phyloP scores from a whole-genome alignment of 306 rosid species.

The Pterocarpus santalinus region DNA sequence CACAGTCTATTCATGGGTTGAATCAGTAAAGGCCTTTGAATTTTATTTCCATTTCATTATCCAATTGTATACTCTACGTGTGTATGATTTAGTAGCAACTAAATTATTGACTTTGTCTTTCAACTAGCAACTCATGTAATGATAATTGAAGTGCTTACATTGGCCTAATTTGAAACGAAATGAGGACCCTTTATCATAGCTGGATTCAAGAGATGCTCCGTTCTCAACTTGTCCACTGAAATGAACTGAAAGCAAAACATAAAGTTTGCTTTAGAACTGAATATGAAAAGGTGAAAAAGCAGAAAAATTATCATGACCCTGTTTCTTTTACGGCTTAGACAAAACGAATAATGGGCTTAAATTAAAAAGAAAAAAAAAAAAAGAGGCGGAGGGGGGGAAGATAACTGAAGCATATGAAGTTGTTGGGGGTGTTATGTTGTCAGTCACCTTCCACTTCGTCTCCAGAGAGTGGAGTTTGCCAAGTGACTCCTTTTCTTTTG shows the following conservation, averaged over 20 bases:
- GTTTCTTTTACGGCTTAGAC: neutral
- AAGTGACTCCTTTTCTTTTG: conserved; percentile 60
- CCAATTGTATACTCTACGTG: neutral
- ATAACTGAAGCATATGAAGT: neutral
- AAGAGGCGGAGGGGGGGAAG: neutral
- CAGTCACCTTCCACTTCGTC: conserved; percentile 67
- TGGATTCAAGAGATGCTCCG: conserved; percentile 57
- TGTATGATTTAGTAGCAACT: neutral
- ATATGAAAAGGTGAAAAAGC: neutral
- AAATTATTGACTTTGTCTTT: neutral
- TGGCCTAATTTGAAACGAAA: conserved; percentile 71
- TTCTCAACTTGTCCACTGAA: conserved; percentile 59
- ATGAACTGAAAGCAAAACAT: conserved; percentile 52
- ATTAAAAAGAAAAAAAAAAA: neutral
- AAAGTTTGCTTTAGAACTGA: conserved; percentile 18
- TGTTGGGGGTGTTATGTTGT: neutral
- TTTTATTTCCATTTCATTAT: neutral
- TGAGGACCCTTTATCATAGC: conserved; percentile 56
- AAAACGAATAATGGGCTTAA: conserved; percentile 5
- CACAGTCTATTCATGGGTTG: neutral
- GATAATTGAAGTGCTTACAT: conserved; percentile 44
- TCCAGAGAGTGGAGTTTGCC: conserved; percentile 74
- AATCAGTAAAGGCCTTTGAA: conserved; percentile 7
- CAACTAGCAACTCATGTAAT: neutral
- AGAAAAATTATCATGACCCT: neutral